A percentile compares a stretch with the other conserved stretches of the same genome.
Conservation (phyloP, 2,329 filamentous ascomycete genomes). For the Hymenoscyphus albidus region DNA sequence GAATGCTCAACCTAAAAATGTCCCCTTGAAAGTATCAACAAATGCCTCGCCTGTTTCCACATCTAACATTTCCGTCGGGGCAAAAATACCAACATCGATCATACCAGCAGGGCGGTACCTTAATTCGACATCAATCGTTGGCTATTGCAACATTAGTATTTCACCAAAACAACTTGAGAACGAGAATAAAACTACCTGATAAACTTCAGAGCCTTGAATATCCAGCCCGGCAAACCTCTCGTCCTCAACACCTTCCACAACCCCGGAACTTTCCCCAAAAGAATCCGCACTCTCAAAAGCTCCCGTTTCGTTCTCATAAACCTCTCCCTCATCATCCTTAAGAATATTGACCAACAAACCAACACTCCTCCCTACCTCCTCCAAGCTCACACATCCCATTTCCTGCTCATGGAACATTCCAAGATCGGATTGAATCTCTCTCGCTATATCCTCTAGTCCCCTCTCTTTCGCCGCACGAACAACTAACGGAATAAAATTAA, state of each 20-base stretch:
- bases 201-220: constrained; percentile 17
- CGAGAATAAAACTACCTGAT: constrained; percentile 23
- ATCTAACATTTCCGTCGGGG: constrained; percentile 23
- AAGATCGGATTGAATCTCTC: constrained; percentile 64
- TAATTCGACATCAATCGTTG: constrained; percentile 34
- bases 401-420: constrained; percentile 52
- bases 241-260: constrained; percentile 13
- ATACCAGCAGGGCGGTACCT: constrained; percentile 20
- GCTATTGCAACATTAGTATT: constrained; percentile 18
- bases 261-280: constrained; percentile 12
- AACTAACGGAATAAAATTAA: constrained; percentile 73
- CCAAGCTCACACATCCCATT: constrained; percentile 58
- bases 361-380: constrained; percentile 67
- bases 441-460: constrained; percentile 49
- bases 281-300: constrained; percentile 17
- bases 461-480: constrained; percentile 40
- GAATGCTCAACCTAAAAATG: neutral
- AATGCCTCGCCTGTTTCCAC: constrained; percentile 24
- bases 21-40: constrained; percentile 19
- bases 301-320: neutral
- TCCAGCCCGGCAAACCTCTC: neutral
- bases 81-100: constrained; percentile 34
- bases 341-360: constrained; percentile 82
- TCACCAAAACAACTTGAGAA: constrained; percentile 6
- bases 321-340: constrained; percentile 29